Evolutionary conservation across 2,329 filamentous ascomycete genomes (phyloP).

Genomic region (Aspergillus versicolor): DNA sequence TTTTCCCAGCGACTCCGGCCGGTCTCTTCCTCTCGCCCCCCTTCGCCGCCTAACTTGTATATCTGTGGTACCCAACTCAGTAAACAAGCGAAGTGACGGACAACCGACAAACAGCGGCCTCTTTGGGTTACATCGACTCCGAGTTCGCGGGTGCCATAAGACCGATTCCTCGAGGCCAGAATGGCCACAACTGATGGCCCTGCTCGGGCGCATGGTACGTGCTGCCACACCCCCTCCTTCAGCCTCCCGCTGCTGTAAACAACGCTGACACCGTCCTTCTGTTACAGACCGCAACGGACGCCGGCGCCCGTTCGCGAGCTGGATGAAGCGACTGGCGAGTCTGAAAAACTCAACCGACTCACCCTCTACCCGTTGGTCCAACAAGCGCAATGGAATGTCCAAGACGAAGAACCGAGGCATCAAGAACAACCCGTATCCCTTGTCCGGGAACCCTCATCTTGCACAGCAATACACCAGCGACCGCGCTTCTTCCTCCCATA

Average conservation of each 20-base stretch:
- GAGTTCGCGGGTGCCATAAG: not conserved
- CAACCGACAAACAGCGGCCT: not conserved
- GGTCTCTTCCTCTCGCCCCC: not conserved
- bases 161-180: conserved; percentile 5
- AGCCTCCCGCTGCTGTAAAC: not conserved
- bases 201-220: conserved; percentile 47
- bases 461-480: conserved; percentile 43
- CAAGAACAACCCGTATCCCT: conserved; percentile 87
- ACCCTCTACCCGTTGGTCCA: conserved; percentile 35
- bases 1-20: not conserved
- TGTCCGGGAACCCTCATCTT: conserved; percentile 64
- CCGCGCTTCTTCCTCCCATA: conserved; percentile 49
- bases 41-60: not conserved
- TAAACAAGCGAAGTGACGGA: not conserved
- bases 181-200: conserved; percentile 38
- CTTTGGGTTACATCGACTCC: not conserved
- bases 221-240: not conserved
- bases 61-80: not conserved
- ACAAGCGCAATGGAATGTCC: conserved; percentile 33
- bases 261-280: conserved; percentile 23
- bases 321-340: conserved; percentile 90
- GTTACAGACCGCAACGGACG: conserved; percentile 68
- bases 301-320: conserved; percentile 82
- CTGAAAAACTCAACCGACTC: conserved; percentile 72
- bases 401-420: conserved; percentile 59